Evolutionary conservation across 371 early-diverging fungal genomes (phyloP), one percentile per base, ranked within the genome.

Genomic region (Rozella allomycis): DNA sequence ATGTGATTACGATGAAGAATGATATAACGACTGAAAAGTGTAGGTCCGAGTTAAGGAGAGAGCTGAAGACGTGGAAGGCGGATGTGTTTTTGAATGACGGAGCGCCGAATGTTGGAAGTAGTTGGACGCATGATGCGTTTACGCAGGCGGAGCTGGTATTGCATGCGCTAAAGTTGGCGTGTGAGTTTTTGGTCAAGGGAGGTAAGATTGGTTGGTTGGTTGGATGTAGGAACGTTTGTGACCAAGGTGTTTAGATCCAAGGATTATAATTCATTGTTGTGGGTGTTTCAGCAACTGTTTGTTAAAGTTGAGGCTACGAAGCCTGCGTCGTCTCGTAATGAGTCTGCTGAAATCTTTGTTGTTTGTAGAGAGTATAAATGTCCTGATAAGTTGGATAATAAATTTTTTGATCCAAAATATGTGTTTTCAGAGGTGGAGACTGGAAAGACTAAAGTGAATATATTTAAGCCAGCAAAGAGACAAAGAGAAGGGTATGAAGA

Each of bases 51-150:
- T 47, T 99, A 27, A 61, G 82, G 38, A 55, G 68, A 21, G 77
- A 85, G 40, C 69, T 97, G 52, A 96, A 87, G 49, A 82, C 78
- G 13, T 90, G 94, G 87, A 90, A 91, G 56, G 96, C 81, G 3
- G 99, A 99, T 55, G 87, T 97, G 74, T 79, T 98, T 19, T 75
- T 98, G 35, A 96, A 99, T 67, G 99, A 99, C 51, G 99, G 99
- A 67, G 98, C 99, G 20, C 99, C 99, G 26, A 99, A 98, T 46
- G 97, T 97, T 28, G 99, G 99, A 56, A 58, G 78, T 25, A 76
- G 85, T 29, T 97, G 98, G 97, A 54, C 77, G 17, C 93, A 91
- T 37, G 99, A 99, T 66, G 91, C 98, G 19, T 99, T 75, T 67
- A 67, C 78, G 20, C 98, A 99, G 60, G 76, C 86, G 16, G 98